Evolutionary conservation across 2,329 filamentous ascomycete genomes (phyloP).

Genomic region (Leptographium lundbergii): DNA sequence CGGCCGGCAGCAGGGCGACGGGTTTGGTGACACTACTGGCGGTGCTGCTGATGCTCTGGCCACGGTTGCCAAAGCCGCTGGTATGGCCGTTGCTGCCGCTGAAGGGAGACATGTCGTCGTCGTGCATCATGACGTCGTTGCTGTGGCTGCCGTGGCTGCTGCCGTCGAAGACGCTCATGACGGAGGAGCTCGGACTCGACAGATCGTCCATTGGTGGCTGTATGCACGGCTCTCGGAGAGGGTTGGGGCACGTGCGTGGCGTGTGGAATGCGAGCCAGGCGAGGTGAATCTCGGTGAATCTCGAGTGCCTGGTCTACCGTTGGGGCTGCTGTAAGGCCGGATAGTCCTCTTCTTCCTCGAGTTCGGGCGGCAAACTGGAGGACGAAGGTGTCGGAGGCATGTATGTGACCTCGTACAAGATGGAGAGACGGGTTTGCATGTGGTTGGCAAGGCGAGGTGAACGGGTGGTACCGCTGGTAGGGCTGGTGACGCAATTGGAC

Average conservation of each 20-base stretch:
- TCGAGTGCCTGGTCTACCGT: background rate
- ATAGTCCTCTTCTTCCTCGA: conserved; percentile 8
- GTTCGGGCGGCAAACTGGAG: conserved; percentile 5
- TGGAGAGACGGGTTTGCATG: background rate
- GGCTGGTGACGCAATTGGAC: background rate
- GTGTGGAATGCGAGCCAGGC: too few relatives aligned
- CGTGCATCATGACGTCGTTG: conserved; percentile 8
- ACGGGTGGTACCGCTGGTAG: background rate
- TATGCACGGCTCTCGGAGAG: too few relatives aligned
- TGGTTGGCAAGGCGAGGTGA: background rate
- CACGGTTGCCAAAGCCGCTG: background rate
- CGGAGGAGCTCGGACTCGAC: conserved; percentile 11
- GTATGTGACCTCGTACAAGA: conserved; percentile 4
- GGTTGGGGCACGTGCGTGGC: too few relatives aligned
- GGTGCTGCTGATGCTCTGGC: conserved; percentile 5
- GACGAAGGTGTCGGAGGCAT: conserved; percentile 6
- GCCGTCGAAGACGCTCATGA: conserved; percentile 11
- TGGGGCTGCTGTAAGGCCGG: background rate
- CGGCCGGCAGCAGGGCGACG: conserved; percentile 1
- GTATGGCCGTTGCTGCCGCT: conserved; percentile 5
- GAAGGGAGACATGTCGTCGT: conserved; percentile 9
- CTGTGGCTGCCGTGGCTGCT: conserved; percentile 5
- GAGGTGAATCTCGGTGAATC: too few relatives aligned
- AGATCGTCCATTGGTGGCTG: conserved; percentile 9
- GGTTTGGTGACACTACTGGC: conserved; percentile 5